Conservation (phyloP, 495 filamentous ascomycete genomes). For the Tuber aestivum region DNA sequence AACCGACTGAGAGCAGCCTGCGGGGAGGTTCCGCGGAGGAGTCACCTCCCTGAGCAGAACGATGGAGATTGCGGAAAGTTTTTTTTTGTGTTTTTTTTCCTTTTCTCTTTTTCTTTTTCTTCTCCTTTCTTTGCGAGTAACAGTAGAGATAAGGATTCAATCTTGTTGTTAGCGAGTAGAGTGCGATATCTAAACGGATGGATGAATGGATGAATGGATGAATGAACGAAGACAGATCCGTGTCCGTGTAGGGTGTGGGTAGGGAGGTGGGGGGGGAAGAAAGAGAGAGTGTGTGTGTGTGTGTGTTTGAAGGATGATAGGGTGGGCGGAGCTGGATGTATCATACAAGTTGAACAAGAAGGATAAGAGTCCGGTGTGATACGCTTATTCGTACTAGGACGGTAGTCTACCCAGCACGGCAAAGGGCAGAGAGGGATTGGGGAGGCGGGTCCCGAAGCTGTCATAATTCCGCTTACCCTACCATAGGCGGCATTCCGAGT, state of each 20-base stretch:
- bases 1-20: slow-evolving; percentile 1
- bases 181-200: neutral
- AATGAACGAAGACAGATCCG: neutral
- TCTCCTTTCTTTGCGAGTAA: neutral
- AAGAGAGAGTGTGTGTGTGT: neutral
- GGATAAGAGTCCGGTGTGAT: neutral
- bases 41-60: neutral
- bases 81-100: too few species aligned
- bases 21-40: slow-evolving; percentile 5
- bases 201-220: neutral
- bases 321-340: neutral
- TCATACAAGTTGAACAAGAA: slow-evolving; percentile 3
- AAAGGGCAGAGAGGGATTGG: neutral
- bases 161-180: neutral
- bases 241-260: neutral
- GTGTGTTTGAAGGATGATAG: neutral
- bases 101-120: neutral
- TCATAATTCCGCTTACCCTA: neutral
- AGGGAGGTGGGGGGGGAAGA: neutral
- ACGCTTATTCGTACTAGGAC: neutral
- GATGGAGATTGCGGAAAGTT: neutral
- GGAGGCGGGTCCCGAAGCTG: neutral
- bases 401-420: neutral
- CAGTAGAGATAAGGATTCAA: neutral
- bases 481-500: neutral